These are phyloP conservation scores for Penicillium canescens DNA, from an alignment of 495 filamentous ascomycete species.

Conservation along the genomic window DNA sequence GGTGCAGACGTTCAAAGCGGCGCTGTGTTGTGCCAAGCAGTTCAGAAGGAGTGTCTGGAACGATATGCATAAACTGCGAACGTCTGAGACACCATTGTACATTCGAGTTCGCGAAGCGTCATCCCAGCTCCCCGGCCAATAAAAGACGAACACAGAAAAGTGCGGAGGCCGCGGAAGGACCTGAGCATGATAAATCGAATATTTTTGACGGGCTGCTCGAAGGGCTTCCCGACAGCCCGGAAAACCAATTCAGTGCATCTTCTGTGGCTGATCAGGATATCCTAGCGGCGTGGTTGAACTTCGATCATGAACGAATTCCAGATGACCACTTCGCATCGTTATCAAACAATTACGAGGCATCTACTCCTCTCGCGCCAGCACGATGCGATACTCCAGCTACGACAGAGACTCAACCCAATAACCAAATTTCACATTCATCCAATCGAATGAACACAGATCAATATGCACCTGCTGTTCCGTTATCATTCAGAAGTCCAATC, in stretches of 20 bases:
- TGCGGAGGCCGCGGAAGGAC: neutral
- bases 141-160: slow-evolving; percentile 3
- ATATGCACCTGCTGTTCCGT: neutral
- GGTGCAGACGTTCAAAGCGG: slow-evolving; percentile 27
- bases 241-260: neutral
- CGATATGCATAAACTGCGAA: slow-evolving; percentile 18
- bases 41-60: neutral
- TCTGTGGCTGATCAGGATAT: neutral
- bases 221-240: neutral
- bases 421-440: neutral
- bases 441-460: neutral
- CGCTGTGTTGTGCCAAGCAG: slow-evolving; percentile 17
- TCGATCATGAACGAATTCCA: slow-evolving; percentile 5
- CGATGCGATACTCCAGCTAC: neutral
- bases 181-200: neutral
- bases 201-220: neutral
- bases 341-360: neutral
- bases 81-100: slow-evolving; percentile 25
- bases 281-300: slow-evolving; percentile 12
- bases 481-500: slow-evolving; percentile 20
- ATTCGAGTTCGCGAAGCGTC: slow-evolving; percentile 22
- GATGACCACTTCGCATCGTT: neutral
- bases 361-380: neutral
- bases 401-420: neutral
- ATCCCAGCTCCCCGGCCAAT: neutral